These are phyloP conservation scores for Verruconis gallopava DNA, from an alignment of 2,329 filamentous ascomycete genomes.

Conservation along the genomic window DNA sequence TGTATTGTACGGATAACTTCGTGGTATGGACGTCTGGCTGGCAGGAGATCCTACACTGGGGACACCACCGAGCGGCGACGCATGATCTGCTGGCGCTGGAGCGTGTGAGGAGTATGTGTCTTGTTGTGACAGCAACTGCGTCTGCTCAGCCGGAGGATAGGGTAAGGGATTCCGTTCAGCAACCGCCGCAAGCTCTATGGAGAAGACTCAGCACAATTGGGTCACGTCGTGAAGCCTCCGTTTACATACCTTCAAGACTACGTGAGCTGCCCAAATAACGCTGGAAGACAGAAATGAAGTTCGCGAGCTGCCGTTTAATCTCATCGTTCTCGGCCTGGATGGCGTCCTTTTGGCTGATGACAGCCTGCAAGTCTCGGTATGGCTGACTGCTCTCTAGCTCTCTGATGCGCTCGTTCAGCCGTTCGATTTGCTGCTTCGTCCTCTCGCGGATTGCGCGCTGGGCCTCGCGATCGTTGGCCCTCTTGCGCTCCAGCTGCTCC, in stretches of 20 bases:
- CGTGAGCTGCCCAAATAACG: constrained; percentile 34
- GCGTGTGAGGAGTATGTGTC: constrained; percentile 2
- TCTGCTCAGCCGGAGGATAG: constrained; percentile 12
- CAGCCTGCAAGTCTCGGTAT: constrained; percentile 69
- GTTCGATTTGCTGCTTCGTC: constrained; percentile 68
- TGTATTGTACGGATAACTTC: not conserved
- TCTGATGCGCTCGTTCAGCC: constrained; percentile 56
- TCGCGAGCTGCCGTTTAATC: constrained; percentile 54
- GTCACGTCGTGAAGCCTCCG: too few relatives aligned
- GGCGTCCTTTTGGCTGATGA: constrained; percentile 60
- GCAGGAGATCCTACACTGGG: constrained; percentile 1
- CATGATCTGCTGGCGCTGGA: too few relatives aligned
- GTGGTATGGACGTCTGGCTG: not conserved
- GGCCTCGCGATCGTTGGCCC: constrained; percentile 81
- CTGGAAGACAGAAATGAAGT: constrained; percentile 51
- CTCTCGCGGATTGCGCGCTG: constrained; percentile 75
- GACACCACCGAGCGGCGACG: too few relatives aligned
- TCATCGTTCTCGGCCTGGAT: constrained; percentile 70
- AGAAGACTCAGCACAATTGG: not conserved
- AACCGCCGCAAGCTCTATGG: constrained; percentile 32
- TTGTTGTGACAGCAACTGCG: not conserved
- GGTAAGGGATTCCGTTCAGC: constrained; percentile 34
- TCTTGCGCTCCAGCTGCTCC: constrained; percentile 77
- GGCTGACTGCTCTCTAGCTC: constrained; percentile 70
- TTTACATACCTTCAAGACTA: constrained; percentile 3